phyloP scores from a whole-genome alignment of 2,329 filamentous ascomycete genomes.

The Pseudocercospora macadamiae region DNA sequence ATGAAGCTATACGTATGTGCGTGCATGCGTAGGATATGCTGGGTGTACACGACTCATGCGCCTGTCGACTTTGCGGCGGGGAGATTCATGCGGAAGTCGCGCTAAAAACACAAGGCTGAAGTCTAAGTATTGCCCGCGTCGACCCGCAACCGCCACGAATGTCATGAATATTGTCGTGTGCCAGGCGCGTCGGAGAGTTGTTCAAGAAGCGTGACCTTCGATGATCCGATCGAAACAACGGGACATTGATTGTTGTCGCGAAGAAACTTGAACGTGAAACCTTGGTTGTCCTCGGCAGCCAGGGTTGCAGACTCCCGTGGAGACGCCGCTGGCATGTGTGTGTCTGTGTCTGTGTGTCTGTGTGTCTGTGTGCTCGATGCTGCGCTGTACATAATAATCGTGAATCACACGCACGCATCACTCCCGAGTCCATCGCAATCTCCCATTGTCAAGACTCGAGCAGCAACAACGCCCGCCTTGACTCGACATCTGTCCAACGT shows the following conservation, averaged over 20 bases:
- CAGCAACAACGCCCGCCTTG: background rate
- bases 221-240: background rate
- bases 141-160: too few relatives aligned
- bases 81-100: background rate
- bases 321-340: background rate
- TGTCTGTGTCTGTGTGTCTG: too few relatives aligned
- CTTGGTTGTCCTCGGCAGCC: background rate
- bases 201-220: background rate
- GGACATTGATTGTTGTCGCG: background rate
- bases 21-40: too few relatives aligned
- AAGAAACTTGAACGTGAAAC: background rate
- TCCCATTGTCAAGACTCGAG: background rate
- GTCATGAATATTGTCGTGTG: too few relatives aligned
- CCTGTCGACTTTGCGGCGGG: background rate
- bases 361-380: background rate
- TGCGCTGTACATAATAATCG: background rate
- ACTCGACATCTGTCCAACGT: background rate
- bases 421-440: constrained; percentile 12
- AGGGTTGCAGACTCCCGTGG: background rate
- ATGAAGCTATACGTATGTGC: background rate
- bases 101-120: background rate
- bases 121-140: background rate
- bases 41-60: background rate
- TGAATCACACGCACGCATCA: background rate
- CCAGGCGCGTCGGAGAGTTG: background rate